Evolutionary conservation across 2,329 filamentous ascomycete species (phyloP).

Genomic region (Penicillium sp.): DNA sequence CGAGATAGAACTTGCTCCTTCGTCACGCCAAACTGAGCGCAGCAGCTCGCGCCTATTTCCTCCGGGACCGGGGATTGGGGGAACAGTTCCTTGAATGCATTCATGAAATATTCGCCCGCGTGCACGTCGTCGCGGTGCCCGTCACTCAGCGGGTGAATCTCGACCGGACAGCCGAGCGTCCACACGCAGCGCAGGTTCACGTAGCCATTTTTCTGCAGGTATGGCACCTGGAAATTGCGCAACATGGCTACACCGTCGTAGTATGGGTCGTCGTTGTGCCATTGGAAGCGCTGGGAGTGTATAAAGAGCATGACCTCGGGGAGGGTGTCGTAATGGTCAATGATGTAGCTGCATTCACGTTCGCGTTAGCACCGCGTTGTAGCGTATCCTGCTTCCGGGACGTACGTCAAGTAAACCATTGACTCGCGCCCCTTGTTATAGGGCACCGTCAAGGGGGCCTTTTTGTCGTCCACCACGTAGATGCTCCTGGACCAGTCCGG

Average conservation of each 20-base stretch:
- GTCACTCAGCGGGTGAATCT: conserved; percentile 49
- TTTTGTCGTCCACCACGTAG: conserved; percentile 55
- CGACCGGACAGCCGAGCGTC: conserved; percentile 52
- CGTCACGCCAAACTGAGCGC: conserved; percentile 56
- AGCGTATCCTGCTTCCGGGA: background rate
- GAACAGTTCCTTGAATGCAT: conserved; percentile 52
- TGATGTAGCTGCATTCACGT: conserved; percentile 37
- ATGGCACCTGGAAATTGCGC: conserved; percentile 48
- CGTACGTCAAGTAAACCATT: conserved; percentile 47
- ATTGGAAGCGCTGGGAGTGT: conserved; percentile 42
- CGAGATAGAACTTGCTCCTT: conserved; percentile 47
- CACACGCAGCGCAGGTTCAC: conserved; percentile 55
- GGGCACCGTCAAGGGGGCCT: conserved; percentile 49
- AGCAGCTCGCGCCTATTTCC: conserved; percentile 52
- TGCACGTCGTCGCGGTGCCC: conserved; percentile 46
- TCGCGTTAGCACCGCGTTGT: background rate
- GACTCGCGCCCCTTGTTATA: conserved; percentile 45
- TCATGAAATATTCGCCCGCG: conserved; percentile 50
- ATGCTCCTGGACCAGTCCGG: conserved; percentile 53
- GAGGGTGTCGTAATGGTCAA: conserved; percentile 43
- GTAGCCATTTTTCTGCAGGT: conserved; percentile 52
- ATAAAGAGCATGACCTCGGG: conserved; percentile 44
- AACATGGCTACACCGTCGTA: conserved; percentile 52
- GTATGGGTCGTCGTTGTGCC: conserved; percentile 54
- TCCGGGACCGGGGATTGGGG: conserved; percentile 40